Evolutionary conservation across 192 early-diverging fungal species (phyloP).

Genomic region (Coemansia sp.): DNA sequence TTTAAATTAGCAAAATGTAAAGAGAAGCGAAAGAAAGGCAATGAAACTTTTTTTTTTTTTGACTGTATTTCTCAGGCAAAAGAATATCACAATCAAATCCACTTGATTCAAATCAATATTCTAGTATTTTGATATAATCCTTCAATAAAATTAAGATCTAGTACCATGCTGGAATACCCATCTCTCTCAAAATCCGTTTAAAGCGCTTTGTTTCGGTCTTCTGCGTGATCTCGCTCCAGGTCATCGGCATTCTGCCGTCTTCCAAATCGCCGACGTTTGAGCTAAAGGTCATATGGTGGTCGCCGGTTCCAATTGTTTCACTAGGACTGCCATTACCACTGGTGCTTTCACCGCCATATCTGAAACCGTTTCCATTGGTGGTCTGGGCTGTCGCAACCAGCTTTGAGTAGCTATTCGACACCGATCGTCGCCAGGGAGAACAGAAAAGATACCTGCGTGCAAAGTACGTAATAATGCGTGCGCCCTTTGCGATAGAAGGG

Average conservation of each 20-base stretch:
- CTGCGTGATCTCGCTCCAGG: conserved; percentile 45
- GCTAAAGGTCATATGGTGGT: not conserved
- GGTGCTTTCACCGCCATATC: not conserved
- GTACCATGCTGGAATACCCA: conserved; percentile 55
- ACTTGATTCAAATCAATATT: not conserved
- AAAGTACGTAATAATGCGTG: conserved; percentile 25
- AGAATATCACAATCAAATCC: not conserved
- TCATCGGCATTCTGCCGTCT: conserved; percentile 19
- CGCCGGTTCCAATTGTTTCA: conserved; percentile 14
- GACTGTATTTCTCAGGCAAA: not conserved
- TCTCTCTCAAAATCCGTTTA: conserved; percentile 52
- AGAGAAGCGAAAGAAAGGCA: not conserved
- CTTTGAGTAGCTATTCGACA: conserved; percentile 11
- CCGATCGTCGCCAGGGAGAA: conserved; percentile 1
- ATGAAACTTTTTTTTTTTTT: not conserved
- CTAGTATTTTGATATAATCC: too few relatives aligned
- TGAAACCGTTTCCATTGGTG: conserved; percentile 3
- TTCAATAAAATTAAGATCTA: conserved; percentile 10
- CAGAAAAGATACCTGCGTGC: conserved; percentile 20
- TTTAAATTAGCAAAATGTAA: not conserved
- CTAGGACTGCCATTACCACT: conserved; percentile 22
- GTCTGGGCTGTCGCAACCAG: conserved; percentile 10
- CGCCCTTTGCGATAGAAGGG: conserved; percentile 19
- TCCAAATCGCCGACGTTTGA: conserved; percentile 18
- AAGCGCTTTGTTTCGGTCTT: conserved; percentile 46